Evolutionary conservation across 257 asterid genomes (phyloP).

Genomic region (Jacaranda copaia): DNA sequence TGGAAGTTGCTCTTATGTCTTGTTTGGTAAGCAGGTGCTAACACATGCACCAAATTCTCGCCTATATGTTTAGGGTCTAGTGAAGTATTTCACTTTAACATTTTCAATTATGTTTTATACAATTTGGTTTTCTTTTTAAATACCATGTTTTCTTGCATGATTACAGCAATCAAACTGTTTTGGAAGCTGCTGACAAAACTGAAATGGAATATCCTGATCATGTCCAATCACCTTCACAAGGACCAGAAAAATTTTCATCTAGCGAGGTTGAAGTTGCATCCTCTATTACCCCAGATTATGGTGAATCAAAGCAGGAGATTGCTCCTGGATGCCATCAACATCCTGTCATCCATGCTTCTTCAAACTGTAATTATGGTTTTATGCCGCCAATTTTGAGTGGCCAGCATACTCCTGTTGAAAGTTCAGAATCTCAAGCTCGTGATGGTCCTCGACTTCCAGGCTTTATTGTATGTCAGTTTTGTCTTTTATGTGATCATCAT

Average conservation of each 20-base stretch:
- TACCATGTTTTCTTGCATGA: slow-evolving; percentile 20
- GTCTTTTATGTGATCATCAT: slow-evolving; percentile 12
- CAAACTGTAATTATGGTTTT: slow-evolving; percentile 48
- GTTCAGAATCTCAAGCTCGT: slow-evolving; percentile 56
- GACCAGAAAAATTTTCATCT: slow-evolving; percentile 38
- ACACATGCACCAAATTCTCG: not conserved
- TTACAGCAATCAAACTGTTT: slow-evolving; percentile 53
- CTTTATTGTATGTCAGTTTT: slow-evolving; percentile 47
- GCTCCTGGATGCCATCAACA: slow-evolving; percentile 46
- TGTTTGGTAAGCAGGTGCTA: not conserved
- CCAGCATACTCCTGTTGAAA: slow-evolving; percentile 53
- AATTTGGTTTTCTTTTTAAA: slow-evolving; percentile 10
- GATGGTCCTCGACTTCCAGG: slow-evolving; percentile 58
- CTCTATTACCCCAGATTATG: slow-evolving; percentile 42
- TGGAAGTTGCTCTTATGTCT: slow-evolving; percentile 1
- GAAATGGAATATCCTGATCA: slow-evolving; percentile 47
- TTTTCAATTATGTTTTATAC: not conserved
- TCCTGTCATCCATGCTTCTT: slow-evolving; percentile 47
- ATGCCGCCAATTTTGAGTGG: slow-evolving; percentile 49
- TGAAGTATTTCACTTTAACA: slow-evolving; percentile 8
- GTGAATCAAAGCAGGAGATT: slow-evolving; percentile 50
- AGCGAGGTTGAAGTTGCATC: slow-evolving; percentile 51
- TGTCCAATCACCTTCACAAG: slow-evolving; percentile 43
- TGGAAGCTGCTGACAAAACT: slow-evolving; percentile 39
- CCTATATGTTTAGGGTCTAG: slow-evolving; percentile 1